Evolutionary conservation across 2,329 filamentous ascomycete species (phyloP).

Genomic region (Curvularia sp.): DNA sequence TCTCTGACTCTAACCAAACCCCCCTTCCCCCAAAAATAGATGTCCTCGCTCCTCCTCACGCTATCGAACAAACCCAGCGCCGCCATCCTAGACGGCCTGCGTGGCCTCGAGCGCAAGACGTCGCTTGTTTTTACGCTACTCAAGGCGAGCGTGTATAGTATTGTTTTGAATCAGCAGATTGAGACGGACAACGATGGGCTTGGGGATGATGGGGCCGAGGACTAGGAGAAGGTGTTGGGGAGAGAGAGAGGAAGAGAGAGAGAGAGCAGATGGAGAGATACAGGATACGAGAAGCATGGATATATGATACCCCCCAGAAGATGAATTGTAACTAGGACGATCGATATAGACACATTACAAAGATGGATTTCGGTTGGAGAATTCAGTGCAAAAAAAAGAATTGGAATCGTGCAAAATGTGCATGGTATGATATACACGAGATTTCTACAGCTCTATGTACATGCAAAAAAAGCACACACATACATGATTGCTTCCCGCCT

Average conservation of each 20-base stretch:
- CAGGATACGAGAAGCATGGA: too few relatives aligned
- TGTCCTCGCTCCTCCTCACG: slow-evolving; percentile 67
- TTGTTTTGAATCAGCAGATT: slow-evolving; percentile 92
- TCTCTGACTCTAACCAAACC: not conserved
- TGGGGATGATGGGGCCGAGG: slow-evolving; percentile 7
- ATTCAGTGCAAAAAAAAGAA: not conserved
- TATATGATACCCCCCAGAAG: slow-evolving; percentile 10
- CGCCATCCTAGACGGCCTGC: slow-evolving; percentile 83
- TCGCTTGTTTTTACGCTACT: slow-evolving; percentile 92
- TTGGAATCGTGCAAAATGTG: not conserved
- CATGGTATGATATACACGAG: slow-evolving; percentile 10
- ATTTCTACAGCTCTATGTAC: slow-evolving; percentile 6
- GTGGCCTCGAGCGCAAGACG: slow-evolving; percentile 91
- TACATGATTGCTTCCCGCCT: not conserved
- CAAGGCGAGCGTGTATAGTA: slow-evolving; percentile 98
- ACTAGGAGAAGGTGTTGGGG: slow-evolving; percentile 1
- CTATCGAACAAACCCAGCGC: slow-evolving; percentile 70
- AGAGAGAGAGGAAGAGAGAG: not conserved
- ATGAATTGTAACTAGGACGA: not conserved
- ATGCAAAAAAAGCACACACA: not conserved
- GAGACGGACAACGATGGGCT: slow-evolving; percentile 34
- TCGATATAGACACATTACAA: not conserved
- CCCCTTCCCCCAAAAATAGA: slow-evolving; percentile 47
- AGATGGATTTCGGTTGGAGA: not conserved
- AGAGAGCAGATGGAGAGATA: not conserved